These are phyloP conservation scores for Trichoderma sp. DNA, from an alignment of 2,329 filamentous ascomycete species.

Conservation along the genomic window DNA sequence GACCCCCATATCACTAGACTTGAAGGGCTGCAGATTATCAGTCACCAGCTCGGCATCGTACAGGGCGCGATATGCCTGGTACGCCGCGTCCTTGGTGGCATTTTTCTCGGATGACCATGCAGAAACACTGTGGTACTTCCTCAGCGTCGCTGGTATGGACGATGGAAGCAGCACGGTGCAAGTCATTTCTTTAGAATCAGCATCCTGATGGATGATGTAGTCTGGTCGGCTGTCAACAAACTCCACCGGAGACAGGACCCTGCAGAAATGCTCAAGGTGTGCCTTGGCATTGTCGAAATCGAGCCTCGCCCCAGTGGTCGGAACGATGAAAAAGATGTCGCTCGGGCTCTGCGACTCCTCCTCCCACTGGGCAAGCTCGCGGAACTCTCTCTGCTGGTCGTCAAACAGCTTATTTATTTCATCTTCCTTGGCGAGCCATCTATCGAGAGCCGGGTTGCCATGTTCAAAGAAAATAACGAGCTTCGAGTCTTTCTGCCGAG, in stretches of 20 bases:
- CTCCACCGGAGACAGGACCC: slow-evolving; percentile 51
- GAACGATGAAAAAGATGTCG: slow-evolving; percentile 34
- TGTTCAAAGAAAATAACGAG: slow-evolving; percentile 46
- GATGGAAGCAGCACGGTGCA: slow-evolving; percentile 69
- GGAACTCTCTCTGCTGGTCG: slow-evolving; percentile 55
- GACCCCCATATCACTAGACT: slow-evolving; percentile 37
- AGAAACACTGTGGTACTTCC: slow-evolving; percentile 25
- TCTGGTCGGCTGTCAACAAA: slow-evolving; percentile 66
- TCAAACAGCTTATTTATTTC: slow-evolving; percentile 70
- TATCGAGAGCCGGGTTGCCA: slow-evolving; percentile 29
- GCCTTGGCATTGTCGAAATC: slow-evolving; percentile 68
- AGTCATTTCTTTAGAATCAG: slow-evolving; percentile 33
- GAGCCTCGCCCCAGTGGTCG: slow-evolving; percentile 57
- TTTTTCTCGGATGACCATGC: slow-evolving; percentile 69
- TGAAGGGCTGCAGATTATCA: slow-evolving; percentile 69
- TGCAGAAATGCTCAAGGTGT: slow-evolving; percentile 83
- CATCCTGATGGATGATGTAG: slow-evolving; percentile 54
- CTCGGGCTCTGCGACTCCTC: slow-evolving; percentile 42
- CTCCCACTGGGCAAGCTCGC: slow-evolving; percentile 48
- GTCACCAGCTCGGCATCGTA: slow-evolving; percentile 71
- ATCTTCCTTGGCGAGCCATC: slow-evolving; percentile 66
- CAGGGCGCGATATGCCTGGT: slow-evolving; percentile 71
- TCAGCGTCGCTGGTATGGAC: slow-evolving; percentile 53
- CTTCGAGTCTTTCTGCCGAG: slow-evolving; percentile 48
- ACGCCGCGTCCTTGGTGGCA: slow-evolving; percentile 77